Evolutionary conservation across 2,329 filamentous ascomycete genomes (phyloP).

Genomic region (Chaetomiaceae sp.): DNA sequence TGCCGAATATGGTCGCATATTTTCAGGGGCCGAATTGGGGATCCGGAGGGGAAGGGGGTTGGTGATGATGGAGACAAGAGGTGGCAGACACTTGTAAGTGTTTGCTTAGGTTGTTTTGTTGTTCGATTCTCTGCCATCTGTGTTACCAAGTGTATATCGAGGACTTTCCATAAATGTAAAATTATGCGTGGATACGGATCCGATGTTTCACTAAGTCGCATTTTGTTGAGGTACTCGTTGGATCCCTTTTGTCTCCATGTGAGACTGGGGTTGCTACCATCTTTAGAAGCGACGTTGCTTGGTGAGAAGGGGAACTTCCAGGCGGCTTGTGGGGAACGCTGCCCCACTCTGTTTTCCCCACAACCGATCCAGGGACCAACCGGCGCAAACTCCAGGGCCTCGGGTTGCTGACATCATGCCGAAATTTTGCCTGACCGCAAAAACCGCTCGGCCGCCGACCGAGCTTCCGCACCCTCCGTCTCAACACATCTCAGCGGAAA

Average conservation of each 20-base stretch:
- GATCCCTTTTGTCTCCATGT: no score
- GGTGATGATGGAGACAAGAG: no score
- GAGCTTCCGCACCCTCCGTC: constrained; percentile 1
- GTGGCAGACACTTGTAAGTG: neutral
- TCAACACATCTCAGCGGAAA: neutral
- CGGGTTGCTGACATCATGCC: constrained; percentile 26
- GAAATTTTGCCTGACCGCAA: constrained; percentile 21
- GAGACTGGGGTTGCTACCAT: no score
- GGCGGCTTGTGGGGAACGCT: neutral
- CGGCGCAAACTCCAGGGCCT: neutral
- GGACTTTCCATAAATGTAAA: no score
- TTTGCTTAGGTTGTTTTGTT: no score
- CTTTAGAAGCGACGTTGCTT: no score
- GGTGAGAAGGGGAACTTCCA: no score
- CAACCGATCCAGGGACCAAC: neutral
- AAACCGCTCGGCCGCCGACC: constrained; percentile 10
- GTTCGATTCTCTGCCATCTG: neutral
- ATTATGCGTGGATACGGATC: no score
- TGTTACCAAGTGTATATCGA: no score
- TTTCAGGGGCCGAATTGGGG: neutral
- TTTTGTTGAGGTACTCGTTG: no score
- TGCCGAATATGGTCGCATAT: neutral
- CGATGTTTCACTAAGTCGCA: no score
- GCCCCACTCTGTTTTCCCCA: neutral
- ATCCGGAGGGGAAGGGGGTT: neutral